These are phyloP conservation scores for Hypomontagnella submonticulosa DNA, from an alignment of 495 filamentous ascomycete species.

Conservation along the genomic window DNA sequence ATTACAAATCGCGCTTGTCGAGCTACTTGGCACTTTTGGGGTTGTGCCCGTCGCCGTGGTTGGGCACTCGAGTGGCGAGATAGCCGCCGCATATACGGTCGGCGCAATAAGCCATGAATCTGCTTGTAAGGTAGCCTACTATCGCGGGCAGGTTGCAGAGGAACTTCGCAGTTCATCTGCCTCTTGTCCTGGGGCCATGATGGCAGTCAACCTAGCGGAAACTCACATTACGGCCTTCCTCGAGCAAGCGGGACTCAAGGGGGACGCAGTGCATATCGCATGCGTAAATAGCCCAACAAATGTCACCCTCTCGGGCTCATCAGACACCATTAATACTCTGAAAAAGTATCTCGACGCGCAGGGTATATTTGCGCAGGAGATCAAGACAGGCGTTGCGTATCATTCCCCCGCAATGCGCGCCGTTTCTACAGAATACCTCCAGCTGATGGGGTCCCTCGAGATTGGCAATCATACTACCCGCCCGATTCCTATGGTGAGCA, in stretches of 20 bases:
- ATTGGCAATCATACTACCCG: constrained; percentile 8
- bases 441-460: constrained; percentile 22
- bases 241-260: neutral
- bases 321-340: constrained; percentile 46
- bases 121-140: constrained; percentile 16
- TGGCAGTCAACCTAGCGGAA: constrained; percentile 52
- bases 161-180: neutral
- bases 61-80: constrained; percentile 56
- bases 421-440: constrained; percentile 49
- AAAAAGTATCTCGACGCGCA: constrained; percentile 40
- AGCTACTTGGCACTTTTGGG: constrained; percentile 56
- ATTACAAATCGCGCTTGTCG: constrained; percentile 60
- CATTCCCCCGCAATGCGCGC: constrained; percentile 53
- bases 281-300: constrained; percentile 60
- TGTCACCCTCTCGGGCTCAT: constrained; percentile 55
- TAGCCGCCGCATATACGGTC: constrained; percentile 46
- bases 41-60: constrained; percentile 51
- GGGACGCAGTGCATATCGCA: constrained; percentile 45
- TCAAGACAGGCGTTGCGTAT: constrained; percentile 53
- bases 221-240: neutral
- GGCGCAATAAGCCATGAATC: constrained; percentile 1
- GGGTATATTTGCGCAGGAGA: constrained; percentile 53
- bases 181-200: constrained; percentile 43
- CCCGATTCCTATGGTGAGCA: constrained; percentile 49
- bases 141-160: constrained; percentile 2